A percentile compares a stretch with the other conserved stretches of the same genome.
phyloP scores from a whole-genome alignment of 2,329 filamentous ascomycete genomes.

The Dothideomycetes sp. region DNA sequence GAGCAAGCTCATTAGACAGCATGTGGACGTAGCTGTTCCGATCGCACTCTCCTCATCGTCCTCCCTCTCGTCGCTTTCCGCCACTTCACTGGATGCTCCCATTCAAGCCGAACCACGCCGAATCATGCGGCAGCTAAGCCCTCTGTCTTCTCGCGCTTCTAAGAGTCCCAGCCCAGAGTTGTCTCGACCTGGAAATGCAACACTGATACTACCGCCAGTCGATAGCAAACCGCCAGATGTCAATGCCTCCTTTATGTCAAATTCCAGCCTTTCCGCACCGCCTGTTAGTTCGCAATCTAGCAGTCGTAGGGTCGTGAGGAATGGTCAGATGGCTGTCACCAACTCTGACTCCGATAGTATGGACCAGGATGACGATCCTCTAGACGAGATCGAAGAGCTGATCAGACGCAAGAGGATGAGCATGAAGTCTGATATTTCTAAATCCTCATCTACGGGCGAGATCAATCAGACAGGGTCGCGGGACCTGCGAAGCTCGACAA shows the following conservation, averaged over 20 bases:
- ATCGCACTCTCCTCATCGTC: too few relatives aligned
- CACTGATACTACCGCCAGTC: constrained; percentile 1
- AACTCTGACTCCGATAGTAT: constrained; percentile 23
- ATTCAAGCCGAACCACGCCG: not conserved
- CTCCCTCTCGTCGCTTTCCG: not conserved
- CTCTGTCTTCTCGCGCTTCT: constrained; percentile 5
- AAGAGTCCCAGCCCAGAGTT: constrained; percentile 2
- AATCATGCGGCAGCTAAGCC: constrained; percentile 9
- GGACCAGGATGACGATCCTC: constrained; percentile 16
- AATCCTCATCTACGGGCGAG: constrained; percentile 3
- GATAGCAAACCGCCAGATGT: constrained; percentile 3
- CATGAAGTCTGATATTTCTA: constrained; percentile 17
- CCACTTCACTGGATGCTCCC: not conserved
- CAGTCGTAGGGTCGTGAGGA: constrained; percentile 44
- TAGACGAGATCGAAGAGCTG: constrained; percentile 20
- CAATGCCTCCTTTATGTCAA: constrained; percentile 13
- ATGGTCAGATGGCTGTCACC: constrained; percentile 42
- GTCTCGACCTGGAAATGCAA: not conserved
- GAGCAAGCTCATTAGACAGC: too few relatives aligned
- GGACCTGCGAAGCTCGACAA: constrained; percentile 5
- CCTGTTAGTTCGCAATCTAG: constrained; percentile 22
- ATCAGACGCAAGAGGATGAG: constrained; percentile 19
- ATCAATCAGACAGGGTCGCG: too few relatives aligned
- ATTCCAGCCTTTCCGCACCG: constrained; percentile 20
- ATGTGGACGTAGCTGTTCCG: too few relatives aligned